Base-by-base conservation (phyloP, 371 early-diverging fungal genomes). In the Mucor saturninus region DNA sequence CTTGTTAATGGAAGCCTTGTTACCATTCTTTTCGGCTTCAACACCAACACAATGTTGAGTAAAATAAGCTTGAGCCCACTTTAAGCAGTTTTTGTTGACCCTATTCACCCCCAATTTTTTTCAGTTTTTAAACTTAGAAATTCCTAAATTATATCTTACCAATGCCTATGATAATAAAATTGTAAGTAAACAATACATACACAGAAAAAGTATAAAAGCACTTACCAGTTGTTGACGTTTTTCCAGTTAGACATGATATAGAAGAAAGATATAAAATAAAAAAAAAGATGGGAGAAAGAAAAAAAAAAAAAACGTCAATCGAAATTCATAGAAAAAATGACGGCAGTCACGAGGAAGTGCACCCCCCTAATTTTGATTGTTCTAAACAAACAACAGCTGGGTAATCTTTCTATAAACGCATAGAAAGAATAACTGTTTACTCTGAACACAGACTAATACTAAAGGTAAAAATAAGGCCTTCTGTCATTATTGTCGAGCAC, bases 71-170 rank as follows among this genome's bases (percentile, higher is more conserved):
- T 89, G 86, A 39, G 93, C 81, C 95, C 95, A 94, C 28, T 83
- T 87, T 11, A 90, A 61, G 69, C 94, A 93, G 84, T 93, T 92
- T 77, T 92, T 94, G 61, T 89, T 91, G 54, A 92, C 92, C 95
- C 95, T 91, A 72, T 5, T 30, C 14, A 11, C 11, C 38, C 11
- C 8, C 14, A 45, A 9, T 21, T 49, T 40, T 28, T 48, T 48
- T 28, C 30, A 26, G 8, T 32, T 8, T 45, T 5, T 42, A 4
- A 52, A 21, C 21, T 21, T 21, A 21, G 21, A 21, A 21, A 21
- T 21, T 1, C 21, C 21, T 1, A 21, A 21, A 21, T 21, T 1
- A 21, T 21, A 21, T 21, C 54, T 64, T 68, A 68, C 69, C 71
- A 67, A 37, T 71, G 64, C 67, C 67, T 71, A 54, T 6, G 26